These are phyloP conservation scores for Plasmodium vinckei DNA, from an alignment of 169 alveolate genomes.

Conservation along the genomic window DNA sequence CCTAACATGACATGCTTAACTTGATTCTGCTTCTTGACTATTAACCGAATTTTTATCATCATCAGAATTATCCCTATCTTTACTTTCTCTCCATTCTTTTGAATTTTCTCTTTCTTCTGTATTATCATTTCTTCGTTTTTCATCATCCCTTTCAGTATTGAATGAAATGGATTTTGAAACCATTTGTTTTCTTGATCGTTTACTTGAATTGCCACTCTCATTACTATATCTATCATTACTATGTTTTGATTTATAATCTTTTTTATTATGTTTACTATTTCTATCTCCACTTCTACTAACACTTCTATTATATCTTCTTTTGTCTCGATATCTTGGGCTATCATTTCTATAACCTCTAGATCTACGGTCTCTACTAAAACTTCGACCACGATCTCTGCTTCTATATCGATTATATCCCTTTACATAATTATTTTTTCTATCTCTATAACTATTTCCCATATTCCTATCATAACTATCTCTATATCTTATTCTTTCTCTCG, in stretches of 20 bases:
- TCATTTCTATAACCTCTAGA: constrained; percentile 58
- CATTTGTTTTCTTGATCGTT: constrained; percentile 31
- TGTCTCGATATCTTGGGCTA: constrained; percentile 40
- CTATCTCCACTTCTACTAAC: constrained; percentile 44
- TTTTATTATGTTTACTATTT: constrained; percentile 17
- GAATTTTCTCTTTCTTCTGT: constrained; percentile 54
- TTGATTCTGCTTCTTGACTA: constrained; percentile 40
- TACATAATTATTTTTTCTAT: constrained; percentile 34
- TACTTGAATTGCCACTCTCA: constrained; percentile 67
- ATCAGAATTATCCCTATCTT: constrained; percentile 9
- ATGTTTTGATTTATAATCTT: constrained; percentile 51
- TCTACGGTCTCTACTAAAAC: constrained; percentile 36
- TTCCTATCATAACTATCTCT: constrained; percentile 68
- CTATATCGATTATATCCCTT: constrained; percentile 35
- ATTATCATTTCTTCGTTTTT: constrained; percentile 35
- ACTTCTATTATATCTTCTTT: constrained; percentile 60
- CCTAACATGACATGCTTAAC: not conserved
- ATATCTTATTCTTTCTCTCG: constrained; percentile 43
- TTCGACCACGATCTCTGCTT: constrained; percentile 36
- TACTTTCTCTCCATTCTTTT: constrained; percentile 55
- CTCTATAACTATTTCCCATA: constrained; percentile 33
- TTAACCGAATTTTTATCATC: constrained; percentile 26
- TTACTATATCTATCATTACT: constrained; percentile 67
- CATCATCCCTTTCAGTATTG: constrained; percentile 65
- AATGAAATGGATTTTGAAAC: constrained; percentile 67